phyloP scores from a whole-genome alignment of 257 asterid genomes.

The Jasminum sambac region DNA sequence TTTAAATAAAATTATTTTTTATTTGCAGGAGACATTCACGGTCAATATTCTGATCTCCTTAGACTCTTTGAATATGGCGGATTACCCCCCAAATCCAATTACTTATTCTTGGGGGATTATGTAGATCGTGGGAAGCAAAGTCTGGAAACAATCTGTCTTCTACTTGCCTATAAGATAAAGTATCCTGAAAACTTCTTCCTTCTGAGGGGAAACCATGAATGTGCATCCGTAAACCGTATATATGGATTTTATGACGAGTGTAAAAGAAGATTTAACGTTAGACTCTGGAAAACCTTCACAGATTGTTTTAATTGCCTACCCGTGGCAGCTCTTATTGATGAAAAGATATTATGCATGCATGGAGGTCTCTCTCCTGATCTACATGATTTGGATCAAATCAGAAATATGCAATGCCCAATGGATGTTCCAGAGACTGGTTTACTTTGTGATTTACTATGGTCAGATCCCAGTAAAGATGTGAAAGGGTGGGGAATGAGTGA shows the following conservation, averaged over 20 bases:
- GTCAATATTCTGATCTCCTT: slow-evolving; percentile 76
- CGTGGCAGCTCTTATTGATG: slow-evolving; percentile 72
- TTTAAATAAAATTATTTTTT: slow-evolving; percentile 1
- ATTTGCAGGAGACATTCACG: slow-evolving; percentile 71
- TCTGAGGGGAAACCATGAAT: slow-evolving; percentile 82
- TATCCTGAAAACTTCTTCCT: slow-evolving; percentile 74
- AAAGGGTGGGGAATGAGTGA: slow-evolving; percentile 78
- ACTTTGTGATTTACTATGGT: slow-evolving; percentile 77
- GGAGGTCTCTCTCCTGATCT: slow-evolving; percentile 84
- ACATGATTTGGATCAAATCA: slow-evolving; percentile 60
- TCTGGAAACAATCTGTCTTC: slow-evolving; percentile 77
- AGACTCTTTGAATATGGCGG: slow-evolving; percentile 79
- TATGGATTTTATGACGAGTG: slow-evolving; percentile 83
- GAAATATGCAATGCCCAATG: slow-evolving; percentile 64
- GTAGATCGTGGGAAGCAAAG: slow-evolving; percentile 88
- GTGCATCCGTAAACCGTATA: slow-evolving; percentile 76
- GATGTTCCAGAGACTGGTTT: slow-evolving; percentile 78
- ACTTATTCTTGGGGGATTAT: slow-evolving; percentile 76
- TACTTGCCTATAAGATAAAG: slow-evolving; percentile 75
- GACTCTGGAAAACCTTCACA: slow-evolving; percentile 72
- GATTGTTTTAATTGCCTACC: slow-evolving; percentile 80
- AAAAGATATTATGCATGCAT: slow-evolving; percentile 81
- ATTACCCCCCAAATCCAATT: slow-evolving; percentile 70
- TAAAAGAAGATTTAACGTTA: slow-evolving; percentile 64
- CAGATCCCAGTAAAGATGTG: slow-evolving; percentile 72